Evolutionary conservation across 768 basidiomycete genomes (phyloP).

Genomic region (Mycena belliarum): DNA sequence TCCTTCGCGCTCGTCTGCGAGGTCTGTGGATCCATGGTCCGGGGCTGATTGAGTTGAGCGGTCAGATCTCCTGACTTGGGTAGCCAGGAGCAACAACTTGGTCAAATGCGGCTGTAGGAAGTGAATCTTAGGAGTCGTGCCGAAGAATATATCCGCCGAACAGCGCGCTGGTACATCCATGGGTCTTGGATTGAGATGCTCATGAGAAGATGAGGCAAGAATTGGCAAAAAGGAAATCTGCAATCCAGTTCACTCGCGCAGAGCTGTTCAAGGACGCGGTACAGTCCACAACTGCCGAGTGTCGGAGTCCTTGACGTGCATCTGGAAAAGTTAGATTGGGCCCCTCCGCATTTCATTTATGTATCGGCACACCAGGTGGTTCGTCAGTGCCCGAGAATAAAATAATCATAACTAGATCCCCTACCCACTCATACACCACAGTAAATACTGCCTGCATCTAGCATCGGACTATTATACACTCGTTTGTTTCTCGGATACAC

Average conservation of each 20-base stretch:
- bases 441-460: slow-evolving; percentile 23
- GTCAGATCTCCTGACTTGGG: slow-evolving; percentile 11
- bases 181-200: slow-evolving; percentile 8
- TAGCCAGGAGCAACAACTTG: slow-evolving; percentile 16
- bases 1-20: slow-evolving; percentile 3
- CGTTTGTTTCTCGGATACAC: slow-evolving; percentile 11
- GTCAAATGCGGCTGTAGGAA: slow-evolving; percentile 17
- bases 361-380: background rate
- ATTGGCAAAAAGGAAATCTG: slow-evolving; percentile 12
- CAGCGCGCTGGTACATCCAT: slow-evolving; percentile 5
- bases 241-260: slow-evolving; percentile 18
- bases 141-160: slow-evolving; percentile 13
- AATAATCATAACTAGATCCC: slow-evolving; percentile 23
- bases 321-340: slow-evolving; percentile 10
- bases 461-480: slow-evolving; percentile 19
- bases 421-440: slow-evolving; percentile 23
- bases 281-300: slow-evolving; percentile 13
- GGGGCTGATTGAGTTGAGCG: slow-evolving; percentile 3
- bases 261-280: slow-evolving; percentile 3
- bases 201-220: slow-evolving; percentile 9
- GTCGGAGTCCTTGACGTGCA: slow-evolving; percentile 6
- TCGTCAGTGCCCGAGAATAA: slow-evolving; percentile 14
- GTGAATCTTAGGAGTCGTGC: slow-evolving; percentile 13
- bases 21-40: background rate
- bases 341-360: background rate